Evolutionary conservation across 2,329 filamentous ascomycete species (phyloP).

Genomic region (Seiridium cupressi): DNA sequence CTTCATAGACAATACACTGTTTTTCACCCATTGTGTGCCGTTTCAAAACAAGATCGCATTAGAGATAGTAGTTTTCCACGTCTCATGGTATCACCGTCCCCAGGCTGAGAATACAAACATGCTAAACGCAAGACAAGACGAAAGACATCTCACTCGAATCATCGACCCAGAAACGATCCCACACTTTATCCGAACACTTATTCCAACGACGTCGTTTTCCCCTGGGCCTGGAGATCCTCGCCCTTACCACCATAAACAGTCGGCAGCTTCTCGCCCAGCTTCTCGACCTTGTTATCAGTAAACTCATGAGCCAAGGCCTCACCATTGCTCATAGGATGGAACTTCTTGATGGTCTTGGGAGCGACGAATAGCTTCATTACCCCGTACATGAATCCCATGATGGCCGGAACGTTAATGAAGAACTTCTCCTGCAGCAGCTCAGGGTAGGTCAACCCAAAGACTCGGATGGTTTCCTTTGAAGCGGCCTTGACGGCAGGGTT

Average conservation of each 20-base stretch:
- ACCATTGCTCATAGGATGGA: conserved; percentile 71
- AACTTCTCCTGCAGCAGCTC: conserved; percentile 90
- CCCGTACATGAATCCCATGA: conserved; percentile 86
- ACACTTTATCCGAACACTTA: too few relatives aligned
- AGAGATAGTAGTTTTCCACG: too few relatives aligned
- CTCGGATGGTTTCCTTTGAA: conserved; percentile 75
- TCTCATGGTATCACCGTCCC: too few relatives aligned
- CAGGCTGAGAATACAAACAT: too few relatives aligned
- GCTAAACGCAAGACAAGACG: too few relatives aligned
- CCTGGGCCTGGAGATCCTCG: conserved; percentile 32
- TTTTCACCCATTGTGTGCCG: too few relatives aligned
- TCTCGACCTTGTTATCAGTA: conserved; percentile 47
- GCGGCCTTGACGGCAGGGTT: conserved; percentile 74
- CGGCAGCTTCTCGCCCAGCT: conserved; percentile 65
- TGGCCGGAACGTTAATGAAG: conserved; percentile 87
- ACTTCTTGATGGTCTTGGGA: conserved; percentile 73
- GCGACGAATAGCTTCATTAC: conserved; percentile 75
- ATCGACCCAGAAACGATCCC: too few relatives aligned
- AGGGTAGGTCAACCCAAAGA: conserved; percentile 81
- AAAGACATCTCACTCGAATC: too few relatives aligned
- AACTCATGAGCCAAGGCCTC: conserved; percentile 62
- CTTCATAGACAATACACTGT: too few relatives aligned
- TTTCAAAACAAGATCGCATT: too few relatives aligned
- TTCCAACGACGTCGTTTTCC: conserved; percentile 22
- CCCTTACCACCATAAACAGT: conserved; percentile 77